Evolutionary conservation across 208 protist genomes (phyloP).

Genomic region (Trypanosoma congolense): DNA sequence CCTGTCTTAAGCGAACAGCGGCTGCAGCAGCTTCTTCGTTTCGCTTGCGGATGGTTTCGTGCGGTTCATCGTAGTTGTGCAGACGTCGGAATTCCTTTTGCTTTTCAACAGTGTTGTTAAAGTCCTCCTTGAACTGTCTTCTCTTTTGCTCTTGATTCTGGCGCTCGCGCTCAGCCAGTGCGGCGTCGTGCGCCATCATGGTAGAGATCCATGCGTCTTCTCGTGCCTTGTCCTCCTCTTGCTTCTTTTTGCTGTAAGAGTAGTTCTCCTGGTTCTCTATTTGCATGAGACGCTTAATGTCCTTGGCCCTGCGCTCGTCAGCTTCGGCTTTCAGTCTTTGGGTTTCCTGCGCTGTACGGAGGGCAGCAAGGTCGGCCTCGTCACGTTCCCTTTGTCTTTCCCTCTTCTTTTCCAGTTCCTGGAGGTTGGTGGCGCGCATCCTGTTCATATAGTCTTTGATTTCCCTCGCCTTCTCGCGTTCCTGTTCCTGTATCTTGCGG

Average conservation of each 20-base stretch:
- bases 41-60: slow-evolving; percentile 47
- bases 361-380: slow-evolving; percentile 41
- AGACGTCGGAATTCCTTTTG: slow-evolving; percentile 63
- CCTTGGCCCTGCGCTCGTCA: slow-evolving; percentile 56
- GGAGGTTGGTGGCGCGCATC: slow-evolving; percentile 53
- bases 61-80: slow-evolving; percentile 83
- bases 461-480: slow-evolving; percentile 35
- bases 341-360: slow-evolving; percentile 43
- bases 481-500: slow-evolving; percentile 35
- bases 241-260: slow-evolving; percentile 26
- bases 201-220: slow-evolving; percentile 46
- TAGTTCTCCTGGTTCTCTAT: slow-evolving; percentile 69
- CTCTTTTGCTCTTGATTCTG: slow-evolving; percentile 43
- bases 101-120: slow-evolving; percentile 59
- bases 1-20: slow-evolving; percentile 43
- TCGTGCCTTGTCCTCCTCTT: slow-evolving; percentile 27
- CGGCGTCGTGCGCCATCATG: slow-evolving; percentile 52
- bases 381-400: slow-evolving; percentile 27
- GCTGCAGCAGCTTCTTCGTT: slow-evolving; percentile 62
- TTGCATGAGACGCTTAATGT: slow-evolving; percentile 48
- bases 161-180: slow-evolving; percentile 47
- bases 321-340: slow-evolving; percentile 46
- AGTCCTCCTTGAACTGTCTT: slow-evolving; percentile 57
- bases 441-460: slow-evolving; percentile 57
- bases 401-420: slow-evolving; percentile 53